A percentile compares a stretch with the other conserved stretches of the same genome.
These are phyloP conservation scores for Neoscytalidium dimidiatum DNA, from an alignment of 2,329 filamentous ascomycete species.

Conservation along the genomic window DNA sequence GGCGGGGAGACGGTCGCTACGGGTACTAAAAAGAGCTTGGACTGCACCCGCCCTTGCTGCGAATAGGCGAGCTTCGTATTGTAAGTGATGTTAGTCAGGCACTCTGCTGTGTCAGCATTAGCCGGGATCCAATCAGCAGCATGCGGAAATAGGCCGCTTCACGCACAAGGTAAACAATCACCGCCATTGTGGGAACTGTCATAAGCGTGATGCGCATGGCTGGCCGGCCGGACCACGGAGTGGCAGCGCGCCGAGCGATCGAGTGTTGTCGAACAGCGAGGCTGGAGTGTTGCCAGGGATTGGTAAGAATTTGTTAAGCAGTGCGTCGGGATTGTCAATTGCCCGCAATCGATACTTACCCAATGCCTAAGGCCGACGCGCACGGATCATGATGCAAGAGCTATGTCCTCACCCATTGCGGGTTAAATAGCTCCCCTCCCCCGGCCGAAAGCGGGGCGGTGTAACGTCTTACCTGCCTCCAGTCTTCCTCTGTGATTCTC, in stretches of 20 bases:
- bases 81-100: neutral
- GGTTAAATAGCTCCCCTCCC: neutral
- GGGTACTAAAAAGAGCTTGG: neutral
- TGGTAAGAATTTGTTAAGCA: constrained; percentile 22
- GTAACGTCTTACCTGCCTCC: neutral
- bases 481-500: too few relatives aligned
- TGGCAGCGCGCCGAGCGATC: neutral
- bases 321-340: constrained; percentile 5
- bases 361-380: neutral
- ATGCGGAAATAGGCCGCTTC: neutral
- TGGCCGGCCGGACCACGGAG: neutral
- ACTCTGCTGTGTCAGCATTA: neutral
- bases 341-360: neutral
- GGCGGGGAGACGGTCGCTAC: neutral
- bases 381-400: constrained; percentile 6
- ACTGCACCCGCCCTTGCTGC: neutral
- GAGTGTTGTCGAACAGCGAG: neutral
- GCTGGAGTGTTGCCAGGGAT: neutral
- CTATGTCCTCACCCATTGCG: neutral
- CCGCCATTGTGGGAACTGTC: neutral
- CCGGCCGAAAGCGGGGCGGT: neutral
- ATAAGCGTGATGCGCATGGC: too few relatives aligned
- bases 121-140: neutral
- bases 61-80: neutral
- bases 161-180: neutral